A percentile compares a stretch with the other conserved stretches of the same genome.
Evolutionary conservation across 192 early-diverging fungal genomes (phyloP).

Genomic region (Piromyces finnis): DNA sequence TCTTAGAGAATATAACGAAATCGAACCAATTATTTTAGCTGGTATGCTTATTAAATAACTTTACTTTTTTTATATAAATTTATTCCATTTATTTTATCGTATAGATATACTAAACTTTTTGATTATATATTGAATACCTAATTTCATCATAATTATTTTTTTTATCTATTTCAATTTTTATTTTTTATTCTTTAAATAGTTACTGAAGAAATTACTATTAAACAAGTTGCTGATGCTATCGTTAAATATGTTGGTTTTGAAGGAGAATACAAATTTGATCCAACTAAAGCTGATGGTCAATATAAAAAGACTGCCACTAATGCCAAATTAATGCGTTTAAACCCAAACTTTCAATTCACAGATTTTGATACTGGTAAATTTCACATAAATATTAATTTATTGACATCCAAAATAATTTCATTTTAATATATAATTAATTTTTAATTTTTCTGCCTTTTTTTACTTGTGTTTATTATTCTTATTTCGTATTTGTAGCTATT

Average conservation of each 20-base stretch:
- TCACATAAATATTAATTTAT: too few relatives aligned
- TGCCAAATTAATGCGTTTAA: constrained; percentile 41
- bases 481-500: constrained; percentile 14
- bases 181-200: constrained; percentile 17
- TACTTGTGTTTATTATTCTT: too few relatives aligned
- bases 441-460: too few relatives aligned
- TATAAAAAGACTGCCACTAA: constrained; percentile 77
- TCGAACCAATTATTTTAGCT: constrained; percentile 63
- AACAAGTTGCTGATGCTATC: constrained; percentile 55
- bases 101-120: too few relatives aligned
- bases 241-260: constrained; percentile 46
- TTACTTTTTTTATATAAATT: background rate
- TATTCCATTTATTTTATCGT: background rate
- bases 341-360: constrained; percentile 65
- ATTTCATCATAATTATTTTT: too few relatives aligned
- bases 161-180: background rate
- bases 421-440: too few relatives aligned
- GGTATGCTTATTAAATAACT: constrained; percentile 17
- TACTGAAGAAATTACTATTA: constrained; percentile 57
- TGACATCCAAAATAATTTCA: too few relatives aligned
- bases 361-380: constrained; percentile 43
- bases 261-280: constrained; percentile 52
- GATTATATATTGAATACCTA: too few relatives aligned
- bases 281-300: constrained; percentile 55
- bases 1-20: constrained; percentile 59